phyloP scores from a whole-genome alignment of 805 yeast species.

The Yarrowia sp. region DNA sequence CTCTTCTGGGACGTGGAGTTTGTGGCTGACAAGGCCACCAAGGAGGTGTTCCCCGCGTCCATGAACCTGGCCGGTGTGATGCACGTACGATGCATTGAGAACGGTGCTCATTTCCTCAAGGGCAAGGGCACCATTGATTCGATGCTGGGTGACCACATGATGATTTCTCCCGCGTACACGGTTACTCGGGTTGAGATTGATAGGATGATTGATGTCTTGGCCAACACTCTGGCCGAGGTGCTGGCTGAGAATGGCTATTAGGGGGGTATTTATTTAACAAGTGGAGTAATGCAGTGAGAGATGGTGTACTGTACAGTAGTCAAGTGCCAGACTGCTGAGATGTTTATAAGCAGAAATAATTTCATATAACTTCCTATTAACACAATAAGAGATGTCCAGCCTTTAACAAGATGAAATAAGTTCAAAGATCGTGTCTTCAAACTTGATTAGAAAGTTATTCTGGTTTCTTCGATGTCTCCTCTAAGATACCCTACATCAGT shows the following conservation, averaged over 20 bases:
- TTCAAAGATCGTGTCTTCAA: no score
- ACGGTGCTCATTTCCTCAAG: constrained; percentile 26
- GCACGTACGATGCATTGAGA: constrained; percentile 20
- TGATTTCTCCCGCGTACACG: constrained; percentile 25
- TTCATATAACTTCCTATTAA: no score
- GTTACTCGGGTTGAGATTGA: constrained; percentile 26
- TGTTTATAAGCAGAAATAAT: no score
- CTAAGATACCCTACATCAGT: no score
- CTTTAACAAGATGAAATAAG: no score
- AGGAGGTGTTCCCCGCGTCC: constrained; percentile 40
- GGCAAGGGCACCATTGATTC: constrained; percentile 27
- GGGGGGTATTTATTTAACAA: neutral
- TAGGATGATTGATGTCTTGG: constrained; percentile 14
- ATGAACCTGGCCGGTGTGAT: constrained; percentile 16
- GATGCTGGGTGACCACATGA: constrained; percentile 15
- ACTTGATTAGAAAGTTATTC: no score
- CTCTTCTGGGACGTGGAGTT: constrained; percentile 58
- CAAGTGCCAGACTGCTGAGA: no score
- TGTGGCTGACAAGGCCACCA: constrained; percentile 52
- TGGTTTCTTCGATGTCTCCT: no score
- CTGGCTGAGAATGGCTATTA: neutral
- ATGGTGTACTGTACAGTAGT: no score
- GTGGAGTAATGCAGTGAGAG: no score
- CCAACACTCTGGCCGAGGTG: neutral
- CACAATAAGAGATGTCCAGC: no score